Percentiles rank a stretch among this genome's conserved stretches.
Conservation (phyloP, 345 rosid species). For the Eucalyptus curtisii region DNA sequence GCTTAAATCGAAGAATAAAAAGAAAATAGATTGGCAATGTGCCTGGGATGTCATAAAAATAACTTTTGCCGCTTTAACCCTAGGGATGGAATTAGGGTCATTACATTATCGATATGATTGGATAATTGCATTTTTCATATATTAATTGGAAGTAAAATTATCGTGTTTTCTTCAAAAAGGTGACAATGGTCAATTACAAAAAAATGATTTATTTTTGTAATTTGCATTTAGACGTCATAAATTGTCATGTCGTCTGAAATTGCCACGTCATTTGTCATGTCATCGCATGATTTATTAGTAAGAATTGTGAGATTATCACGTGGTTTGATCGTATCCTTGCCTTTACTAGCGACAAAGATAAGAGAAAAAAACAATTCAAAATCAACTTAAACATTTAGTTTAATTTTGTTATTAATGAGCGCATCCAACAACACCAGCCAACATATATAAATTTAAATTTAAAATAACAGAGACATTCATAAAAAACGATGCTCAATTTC, state of each 20-base stretch:
- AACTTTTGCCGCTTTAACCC: too few relatives aligned
- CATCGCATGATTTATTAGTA: background rate
- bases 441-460: background rate
- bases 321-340: background rate
- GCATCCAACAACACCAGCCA: background rate
- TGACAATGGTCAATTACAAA: background rate
- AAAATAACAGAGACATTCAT: background rate
- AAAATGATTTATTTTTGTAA: background rate
- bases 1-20: too few relatives aligned
- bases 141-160: background rate
- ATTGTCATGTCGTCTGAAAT: background rate
- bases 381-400: background rate
- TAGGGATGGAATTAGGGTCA: too few relatives aligned
- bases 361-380: background rate
- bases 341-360: background rate
- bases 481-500: background rate
- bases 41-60: too few relatives aligned
- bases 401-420: background rate
- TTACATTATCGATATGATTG: background rate
- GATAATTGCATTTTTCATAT: background rate
- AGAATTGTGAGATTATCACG: background rate
- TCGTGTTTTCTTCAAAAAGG: background rate
- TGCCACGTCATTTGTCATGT: background rate
- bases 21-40: accelerated
- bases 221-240: background rate